Evolutionary conservation across 441 rosid species (phyloP), one percentile per base, ranked within the genome.

Genomic region (Arabidopsis hybrid): DNA sequence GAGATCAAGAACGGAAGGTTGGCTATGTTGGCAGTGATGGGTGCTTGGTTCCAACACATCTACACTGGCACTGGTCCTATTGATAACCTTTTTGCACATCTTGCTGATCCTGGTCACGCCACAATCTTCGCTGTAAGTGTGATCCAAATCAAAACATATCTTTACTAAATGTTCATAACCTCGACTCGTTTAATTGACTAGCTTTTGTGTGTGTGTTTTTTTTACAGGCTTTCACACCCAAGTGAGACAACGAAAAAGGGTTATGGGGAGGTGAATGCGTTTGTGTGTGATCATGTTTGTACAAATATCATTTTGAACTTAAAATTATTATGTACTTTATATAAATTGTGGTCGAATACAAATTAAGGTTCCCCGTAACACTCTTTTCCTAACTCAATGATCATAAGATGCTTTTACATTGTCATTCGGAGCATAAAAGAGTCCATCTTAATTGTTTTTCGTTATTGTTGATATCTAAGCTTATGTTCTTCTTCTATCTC

Each of bases 21-120:
- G 82, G 97, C 97, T 46, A 95, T 95, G 97, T 83, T 95, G 89
- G 97, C 99, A 36, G 99, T 95, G 69, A 88, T 95, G 87, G 99
- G 99, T 43, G 99, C 97, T 5, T 95, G 99, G 99, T 95, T 95
- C 87, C 97, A 95, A 79, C 99, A 95, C 73, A 87, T 95, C 50
- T 95, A 95, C 89, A 95, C 97, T 0, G 97, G 97, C 9, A 87
- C 95, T 21, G 99, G 99, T 49, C 99, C 99, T 13, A 95, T 95
- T 21, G 99, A 92, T 74, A 95, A 95, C 77, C 94, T 95, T 72
- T 92, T 90, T 60, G 97, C 97, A 36, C 99, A 95, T 81, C 97
- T 95, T 14, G 91, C 97, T 47, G 99, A 95, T 84, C 99, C 99
- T 35, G 99, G 99, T 46, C 99, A 95, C 53, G 99, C 97, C 77